A percentile compares a stretch with the other conserved stretches of the same genome.
Conservation (phyloP, 192 early-diverging fungal species). For the Radiomyces spectabilis region DNA sequence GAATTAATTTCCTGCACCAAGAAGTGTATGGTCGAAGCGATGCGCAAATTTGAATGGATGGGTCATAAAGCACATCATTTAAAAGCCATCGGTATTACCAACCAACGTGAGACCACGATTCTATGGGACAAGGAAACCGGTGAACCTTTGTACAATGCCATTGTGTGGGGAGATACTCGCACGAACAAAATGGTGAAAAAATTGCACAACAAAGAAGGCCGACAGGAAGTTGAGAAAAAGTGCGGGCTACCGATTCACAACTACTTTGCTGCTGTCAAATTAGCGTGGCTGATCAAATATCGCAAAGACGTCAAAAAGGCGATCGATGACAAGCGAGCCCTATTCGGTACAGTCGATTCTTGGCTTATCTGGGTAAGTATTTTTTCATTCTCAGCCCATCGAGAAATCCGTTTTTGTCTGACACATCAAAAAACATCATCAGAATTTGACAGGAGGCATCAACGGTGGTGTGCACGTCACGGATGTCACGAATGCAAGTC, state of each 20-base stretch:
- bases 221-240: conserved; percentile 24
- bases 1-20: conserved; percentile 66
- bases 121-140: conserved; percentile 82
- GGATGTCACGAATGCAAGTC: conserved; percentile 91
- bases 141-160: conserved; percentile 73
- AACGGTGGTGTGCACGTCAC: conserved; percentile 70
- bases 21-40: conserved; percentile 56
- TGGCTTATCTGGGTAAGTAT: conserved; percentile 69
- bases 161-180: conserved; percentile 89
- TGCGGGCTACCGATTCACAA: conserved; percentile 86
- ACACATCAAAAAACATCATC: background rate
- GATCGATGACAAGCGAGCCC: conserved; percentile 4
- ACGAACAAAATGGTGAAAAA: conserved; percentile 66
- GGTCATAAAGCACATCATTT: conserved; percentile 47
- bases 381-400: background rate
- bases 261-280: conserved; percentile 88
- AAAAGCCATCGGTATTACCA: conserved; percentile 80
- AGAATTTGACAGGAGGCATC: conserved; percentile 80
- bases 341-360: conserved; percentile 79
- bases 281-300: conserved; percentile 88
- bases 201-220: conserved; percentile 34
- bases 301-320: conserved; percentile 21
- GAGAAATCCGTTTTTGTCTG: background rate
- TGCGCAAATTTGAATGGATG: conserved; percentile 50
- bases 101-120: conserved; percentile 89